Evolutionary conservation across 1,139 yeast species (phyloP).

Genomic region (Magnusiomyces suaveolens): DNA sequence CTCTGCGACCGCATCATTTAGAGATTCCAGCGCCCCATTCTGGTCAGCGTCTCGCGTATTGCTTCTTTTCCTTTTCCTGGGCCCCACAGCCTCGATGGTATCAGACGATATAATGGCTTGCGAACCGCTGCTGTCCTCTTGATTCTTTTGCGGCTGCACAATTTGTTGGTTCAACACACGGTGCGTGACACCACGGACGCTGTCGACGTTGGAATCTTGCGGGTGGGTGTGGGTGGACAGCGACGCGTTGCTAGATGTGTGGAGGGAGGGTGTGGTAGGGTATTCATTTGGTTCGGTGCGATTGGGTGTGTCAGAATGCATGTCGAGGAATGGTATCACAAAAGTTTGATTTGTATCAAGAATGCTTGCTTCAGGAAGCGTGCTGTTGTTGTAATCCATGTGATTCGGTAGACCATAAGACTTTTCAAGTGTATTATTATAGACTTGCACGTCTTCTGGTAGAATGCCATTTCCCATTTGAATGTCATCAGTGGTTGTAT

Average conservation of each 20-base stretch:
- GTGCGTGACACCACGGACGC: not conserved
- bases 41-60: not conserved
- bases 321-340: not conserved
- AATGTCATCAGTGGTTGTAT: not conserved
- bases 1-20: not conserved
- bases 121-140: not conserved
- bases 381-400: too few species aligned
- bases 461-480: not conserved
- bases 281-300: not conserved
- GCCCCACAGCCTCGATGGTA: not conserved
- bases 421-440: too few species aligned
- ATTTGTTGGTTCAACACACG: not conserved
- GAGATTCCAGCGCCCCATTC: not conserved
- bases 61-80: not conserved
- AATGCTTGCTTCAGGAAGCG: too few species aligned
- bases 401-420: too few species aligned
- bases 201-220: not conserved
- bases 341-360: not conserved
- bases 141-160: not conserved
- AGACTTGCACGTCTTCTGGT: too few species aligned
- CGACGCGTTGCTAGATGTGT: not conserved
- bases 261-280: not conserved
- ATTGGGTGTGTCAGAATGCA: not conserved
- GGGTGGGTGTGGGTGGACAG: not conserved
- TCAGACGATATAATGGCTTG: not conserved